Evolutionary conservation across 345 rosid species (phyloP).

Genomic region (Citropsis articulata): DNA sequence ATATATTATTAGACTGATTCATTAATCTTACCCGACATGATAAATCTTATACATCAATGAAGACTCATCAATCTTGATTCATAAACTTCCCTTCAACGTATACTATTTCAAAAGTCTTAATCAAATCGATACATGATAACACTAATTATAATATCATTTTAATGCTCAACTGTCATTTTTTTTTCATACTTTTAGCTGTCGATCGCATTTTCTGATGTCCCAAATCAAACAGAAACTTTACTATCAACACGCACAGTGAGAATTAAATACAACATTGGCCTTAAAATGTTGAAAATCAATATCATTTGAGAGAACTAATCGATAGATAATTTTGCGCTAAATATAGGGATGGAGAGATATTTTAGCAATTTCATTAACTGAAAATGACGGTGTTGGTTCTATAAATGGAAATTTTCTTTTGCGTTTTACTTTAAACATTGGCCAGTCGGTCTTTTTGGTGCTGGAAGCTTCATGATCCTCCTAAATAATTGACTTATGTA

Average conservation of each 20-base stretch:
- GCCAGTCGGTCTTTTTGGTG: not conserved
- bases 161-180: too few relatives aligned
- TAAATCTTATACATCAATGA: not conserved
- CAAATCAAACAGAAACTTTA: too few relatives aligned
- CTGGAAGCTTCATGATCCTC: conserved; percentile 10
- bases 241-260: too few relatives aligned
- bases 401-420: not conserved
- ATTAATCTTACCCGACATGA: too few relatives aligned
- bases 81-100: not conserved
- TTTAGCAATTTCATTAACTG: not conserved
- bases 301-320: not conserved
- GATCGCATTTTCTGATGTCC: too few relatives aligned
- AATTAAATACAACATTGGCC: not conserved
- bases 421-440: not conserved
- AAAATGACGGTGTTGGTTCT: not conserved
- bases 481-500: not conserved
- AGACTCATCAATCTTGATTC: not conserved
- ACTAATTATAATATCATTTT: too few relatives aligned
- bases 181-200: too few relatives aligned
- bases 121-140: too few relatives aligned
- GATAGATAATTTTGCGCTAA: not conserved
- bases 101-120: not conserved
- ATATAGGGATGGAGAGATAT: not conserved
- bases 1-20: too few relatives aligned
- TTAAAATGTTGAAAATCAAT: too few relatives aligned